Conservation (phyloP, 805 yeast species). For the Myxozyma neglecta region DNA sequence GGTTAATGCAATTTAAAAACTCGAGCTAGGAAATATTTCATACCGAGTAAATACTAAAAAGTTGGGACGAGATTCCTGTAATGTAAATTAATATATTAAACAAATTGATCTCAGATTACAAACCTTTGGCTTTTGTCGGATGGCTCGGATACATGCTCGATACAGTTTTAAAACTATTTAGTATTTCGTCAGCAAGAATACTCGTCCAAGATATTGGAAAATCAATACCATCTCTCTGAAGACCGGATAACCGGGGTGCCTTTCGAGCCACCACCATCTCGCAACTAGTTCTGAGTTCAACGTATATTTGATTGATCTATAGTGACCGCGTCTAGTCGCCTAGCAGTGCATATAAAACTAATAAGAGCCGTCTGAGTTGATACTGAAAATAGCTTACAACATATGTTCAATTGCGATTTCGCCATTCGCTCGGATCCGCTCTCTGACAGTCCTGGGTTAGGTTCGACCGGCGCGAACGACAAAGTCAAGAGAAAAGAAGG, state of each 20-base stretch:
- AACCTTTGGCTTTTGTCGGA: constrained; percentile 48
- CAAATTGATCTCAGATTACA: neutral
- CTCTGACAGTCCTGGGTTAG: too few species aligned
- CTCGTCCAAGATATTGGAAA: neutral
- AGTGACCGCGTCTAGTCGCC: neutral
- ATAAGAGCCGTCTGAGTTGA: too few species aligned
- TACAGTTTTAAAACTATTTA: constrained; percentile 48
- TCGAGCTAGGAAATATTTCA: neutral
- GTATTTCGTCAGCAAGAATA: neutral
- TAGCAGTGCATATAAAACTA: too few species aligned
- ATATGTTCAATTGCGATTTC: too few species aligned
- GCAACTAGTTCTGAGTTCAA: neutral
- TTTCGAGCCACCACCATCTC: neutral
- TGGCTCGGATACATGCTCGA: constrained; percentile 49
- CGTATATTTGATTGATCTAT: neutral
- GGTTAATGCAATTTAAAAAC: neutral
- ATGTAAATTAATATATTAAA: neutral
- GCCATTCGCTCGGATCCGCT: too few species aligned
- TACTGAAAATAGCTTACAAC: too few species aligned
- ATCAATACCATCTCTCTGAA: constrained; percentile 46
- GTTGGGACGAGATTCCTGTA: constrained; percentile 44
- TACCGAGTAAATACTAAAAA: constrained; percentile 50
- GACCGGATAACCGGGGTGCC: constrained; percentile 34
- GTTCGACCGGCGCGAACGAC: too few species aligned
- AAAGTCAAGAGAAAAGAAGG: neutral